A percentile compares a stretch with the other conserved stretches of the same genome.
Conservation (phyloP, 2,329 filamentous ascomycete genomes). For the Colletotrichum tamarilloi region DNA sequence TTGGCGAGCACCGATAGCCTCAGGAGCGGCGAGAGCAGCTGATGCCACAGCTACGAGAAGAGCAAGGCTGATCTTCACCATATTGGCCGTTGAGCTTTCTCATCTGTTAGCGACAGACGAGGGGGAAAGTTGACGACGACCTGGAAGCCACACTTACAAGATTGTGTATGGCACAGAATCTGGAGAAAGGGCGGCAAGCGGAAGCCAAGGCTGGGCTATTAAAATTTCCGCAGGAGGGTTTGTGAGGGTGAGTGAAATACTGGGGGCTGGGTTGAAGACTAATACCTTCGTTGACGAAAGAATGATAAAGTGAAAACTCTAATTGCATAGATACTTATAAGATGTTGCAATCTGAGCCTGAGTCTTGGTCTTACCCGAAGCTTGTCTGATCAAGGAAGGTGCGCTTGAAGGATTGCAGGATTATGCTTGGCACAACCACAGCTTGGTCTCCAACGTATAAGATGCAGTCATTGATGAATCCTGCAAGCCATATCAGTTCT, state of each 20-base stretch:
- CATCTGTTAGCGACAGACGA: background rate
- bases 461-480: background rate
- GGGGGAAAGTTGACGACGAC: accelerated
- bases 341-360: background rate
- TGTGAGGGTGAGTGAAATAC: too few species aligned
- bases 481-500: background rate
- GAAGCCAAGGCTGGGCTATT: too few species aligned
- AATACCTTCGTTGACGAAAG: background rate
- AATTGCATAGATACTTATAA: background rate
- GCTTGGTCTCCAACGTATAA: background rate
- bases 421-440: conserved; percentile 9
- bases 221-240: too few species aligned
- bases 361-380: background rate
- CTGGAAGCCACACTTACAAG: background rate
- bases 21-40: background rate
- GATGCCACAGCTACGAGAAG: background rate
- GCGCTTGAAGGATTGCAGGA: conserved; percentile 21
- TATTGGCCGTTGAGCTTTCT: background rate
- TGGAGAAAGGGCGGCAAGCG: too few species aligned
- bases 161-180: background rate
- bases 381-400: conserved; percentile 28
- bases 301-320: background rate
- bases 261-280: too few species aligned
- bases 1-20: background rate
- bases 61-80: conserved; percentile 1